Percentiles rank a stretch among this genome's conserved stretches.
phyloP scores from a whole-genome alignment of 352 stramenopile genomes.

The Halophytophthora polymorphica region DNA sequence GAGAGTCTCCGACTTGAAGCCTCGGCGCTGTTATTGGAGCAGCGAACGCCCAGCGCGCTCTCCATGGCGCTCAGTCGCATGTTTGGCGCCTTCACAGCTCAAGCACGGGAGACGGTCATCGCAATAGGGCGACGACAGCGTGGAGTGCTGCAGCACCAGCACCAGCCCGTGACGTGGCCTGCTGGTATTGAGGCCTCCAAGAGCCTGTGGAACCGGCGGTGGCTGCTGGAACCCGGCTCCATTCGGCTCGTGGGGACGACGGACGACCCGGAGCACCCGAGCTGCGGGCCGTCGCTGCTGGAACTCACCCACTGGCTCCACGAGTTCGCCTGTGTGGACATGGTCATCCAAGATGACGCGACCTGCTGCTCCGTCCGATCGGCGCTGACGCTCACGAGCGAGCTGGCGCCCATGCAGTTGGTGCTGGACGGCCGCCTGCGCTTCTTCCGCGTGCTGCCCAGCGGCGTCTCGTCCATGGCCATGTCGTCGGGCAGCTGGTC shows the following conservation, averaged over 20 bases:
- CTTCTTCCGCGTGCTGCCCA: slow-evolving; percentile 27
- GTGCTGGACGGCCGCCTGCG: slow-evolving; percentile 22
- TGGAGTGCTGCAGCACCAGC: not conserved
- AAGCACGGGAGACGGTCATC: slow-evolving; percentile 4
- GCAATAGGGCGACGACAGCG: not conserved
- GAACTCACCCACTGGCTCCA: slow-evolving; percentile 3
- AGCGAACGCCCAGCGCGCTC: not conserved
- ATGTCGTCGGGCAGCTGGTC: slow-evolving; percentile 2
- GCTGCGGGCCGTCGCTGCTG: not conserved
- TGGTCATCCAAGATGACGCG: slow-evolving; percentile 10
- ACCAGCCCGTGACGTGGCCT: not conserved
- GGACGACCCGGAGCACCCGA: not conserved
- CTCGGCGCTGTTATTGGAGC: slow-evolving; percentile 6
- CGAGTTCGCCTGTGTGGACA: slow-evolving; percentile 12
- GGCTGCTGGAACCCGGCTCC: slow-evolving; percentile 13
- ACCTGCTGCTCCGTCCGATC: slow-evolving; percentile 6
- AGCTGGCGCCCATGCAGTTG: slow-evolving; percentile 11
- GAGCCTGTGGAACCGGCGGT: slow-evolving; percentile 11
- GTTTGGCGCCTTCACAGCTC: slow-evolving; percentile 10
- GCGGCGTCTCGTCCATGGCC: slow-evolving; percentile 22
- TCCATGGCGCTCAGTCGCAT: not conserved
- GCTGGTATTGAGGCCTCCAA: not conserved
- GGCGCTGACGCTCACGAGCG: slow-evolving; percentile 1
- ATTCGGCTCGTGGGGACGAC: slow-evolving; percentile 4
- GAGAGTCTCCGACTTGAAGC: slow-evolving; percentile 8